Conservation (phyloP, 225 moss, liverwort and hornwort genomes). For the Pleurozium schreberi region DNA sequence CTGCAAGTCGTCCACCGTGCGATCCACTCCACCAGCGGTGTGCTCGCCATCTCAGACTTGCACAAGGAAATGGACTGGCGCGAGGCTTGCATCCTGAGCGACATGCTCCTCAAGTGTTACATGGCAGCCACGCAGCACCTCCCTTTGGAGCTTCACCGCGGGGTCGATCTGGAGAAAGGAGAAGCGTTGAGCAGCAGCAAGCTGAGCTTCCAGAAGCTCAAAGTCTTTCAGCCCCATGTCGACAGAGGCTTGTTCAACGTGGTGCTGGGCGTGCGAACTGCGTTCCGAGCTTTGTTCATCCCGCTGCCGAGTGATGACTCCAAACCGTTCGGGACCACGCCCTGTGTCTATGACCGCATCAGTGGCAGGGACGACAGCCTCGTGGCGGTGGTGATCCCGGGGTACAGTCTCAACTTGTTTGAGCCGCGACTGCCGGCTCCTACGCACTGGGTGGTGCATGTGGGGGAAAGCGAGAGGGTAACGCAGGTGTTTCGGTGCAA, state of each 20-base stretch:
- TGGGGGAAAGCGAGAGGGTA: background rate
- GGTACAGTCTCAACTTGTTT: slow-evolving; percentile 11
- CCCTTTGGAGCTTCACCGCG: slow-evolving; percentile 2
- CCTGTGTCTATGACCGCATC: slow-evolving; percentile 2
- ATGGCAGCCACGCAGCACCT: slow-evolving; percentile 17
- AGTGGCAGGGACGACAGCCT: background rate
- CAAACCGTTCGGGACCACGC: background rate
- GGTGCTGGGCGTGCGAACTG: background rate
- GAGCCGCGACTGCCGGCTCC: slow-evolving; percentile 4
- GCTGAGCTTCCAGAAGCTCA: background rate
- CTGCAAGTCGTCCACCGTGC: slow-evolving; percentile 1
- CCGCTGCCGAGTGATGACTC: background rate
- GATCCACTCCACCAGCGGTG: slow-evolving; percentile 7
- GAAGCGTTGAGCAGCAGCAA: slow-evolving; percentile 1
- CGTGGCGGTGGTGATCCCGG: slow-evolving; percentile 20
- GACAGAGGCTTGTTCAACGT: slow-evolving; percentile 24
- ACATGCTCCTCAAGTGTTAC: slow-evolving; percentile 25
- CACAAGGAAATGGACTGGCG: slow-evolving; percentile 19
- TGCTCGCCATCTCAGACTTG: slow-evolving; percentile 6
- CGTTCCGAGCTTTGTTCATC: slow-evolving; percentile 12
- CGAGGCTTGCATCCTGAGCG: slow-evolving; percentile 19
- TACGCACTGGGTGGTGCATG: background rate
- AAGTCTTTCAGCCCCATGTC: background rate
- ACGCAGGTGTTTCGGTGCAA: slow-evolving; percentile 24
- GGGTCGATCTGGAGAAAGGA: slow-evolving; percentile 24